Evolutionary conservation across 2,329 filamentous ascomycete species (phyloP).

Genomic region (Ambrosiella xylebori): DNA sequence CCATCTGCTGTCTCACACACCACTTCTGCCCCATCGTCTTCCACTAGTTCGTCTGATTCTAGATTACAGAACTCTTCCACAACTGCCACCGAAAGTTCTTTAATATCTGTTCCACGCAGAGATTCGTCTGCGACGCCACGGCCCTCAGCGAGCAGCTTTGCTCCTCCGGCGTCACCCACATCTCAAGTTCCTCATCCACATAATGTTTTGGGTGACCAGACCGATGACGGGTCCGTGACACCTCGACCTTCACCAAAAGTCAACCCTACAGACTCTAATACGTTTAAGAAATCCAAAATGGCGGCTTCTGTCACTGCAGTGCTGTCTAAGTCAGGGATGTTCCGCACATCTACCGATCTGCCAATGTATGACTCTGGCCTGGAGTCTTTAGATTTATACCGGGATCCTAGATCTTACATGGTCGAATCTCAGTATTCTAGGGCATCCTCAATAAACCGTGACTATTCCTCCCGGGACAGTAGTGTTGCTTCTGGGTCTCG

Average conservation of each 20-base stretch:
- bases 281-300: conserved; percentile 1
- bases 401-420: conserved; percentile 1
- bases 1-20: not conserved
- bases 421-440: not conserved
- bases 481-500: conserved; percentile 6
- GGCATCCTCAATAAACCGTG: conserved; percentile 5
- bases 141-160: not conserved
- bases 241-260: conserved; percentile 10
- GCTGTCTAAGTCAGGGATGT: conserved; percentile 19
- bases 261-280: conserved; percentile 1
- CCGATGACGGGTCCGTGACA: conserved; percentile 10
- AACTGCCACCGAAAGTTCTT: conserved; percentile 8
- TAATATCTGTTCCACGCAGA: conserved; percentile 4
- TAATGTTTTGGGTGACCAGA: conserved; percentile 6
- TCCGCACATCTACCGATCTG: conserved; percentile 21
- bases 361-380: conserved; percentile 22
- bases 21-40: not conserved
- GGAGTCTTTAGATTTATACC: conserved; percentile 11
- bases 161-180: conserved; percentile 2
- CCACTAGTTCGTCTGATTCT: not conserved
- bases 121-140: conserved; percentile 1
- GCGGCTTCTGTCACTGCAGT: conserved; percentile 9
- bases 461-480: conserved; percentile 7
- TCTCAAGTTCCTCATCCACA: not conserved
- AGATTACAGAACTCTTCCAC: not conserved